Conservation (phyloP, 208 protist species). For the Wallacemonas sp. region DNA sequence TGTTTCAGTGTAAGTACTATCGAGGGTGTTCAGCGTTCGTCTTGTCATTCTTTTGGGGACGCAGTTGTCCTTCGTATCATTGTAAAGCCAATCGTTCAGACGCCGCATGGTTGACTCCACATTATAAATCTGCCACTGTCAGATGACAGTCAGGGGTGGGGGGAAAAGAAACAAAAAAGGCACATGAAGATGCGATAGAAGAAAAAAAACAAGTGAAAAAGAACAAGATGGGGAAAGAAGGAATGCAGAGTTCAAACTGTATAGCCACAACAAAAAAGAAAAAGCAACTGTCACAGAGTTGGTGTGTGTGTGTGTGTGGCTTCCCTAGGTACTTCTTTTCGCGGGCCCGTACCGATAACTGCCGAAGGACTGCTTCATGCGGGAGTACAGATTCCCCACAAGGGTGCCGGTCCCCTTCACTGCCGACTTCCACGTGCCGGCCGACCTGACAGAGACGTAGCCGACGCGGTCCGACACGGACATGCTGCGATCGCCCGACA, state of each 20-base stretch:
- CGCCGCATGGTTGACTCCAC: too few species aligned
- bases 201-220: slow-evolving; percentile 2
- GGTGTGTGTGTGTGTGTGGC: too few species aligned
- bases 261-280: slow-evolving; percentile 29
- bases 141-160: not conserved
- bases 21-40: too few species aligned
- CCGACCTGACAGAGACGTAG: slow-evolving; percentile 10
- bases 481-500: slow-evolving; percentile 10
- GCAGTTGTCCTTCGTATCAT: too few species aligned
- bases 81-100: too few species aligned
- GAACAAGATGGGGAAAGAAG: slow-evolving; percentile 9
- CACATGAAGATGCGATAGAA: not conserved
- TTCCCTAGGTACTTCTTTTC: not conserved
- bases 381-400: not conserved
- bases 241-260: too few species aligned
- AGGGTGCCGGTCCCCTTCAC: slow-evolving; percentile 12
- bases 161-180: not conserved
- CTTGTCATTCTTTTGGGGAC: too few species aligned
- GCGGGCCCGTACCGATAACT: slow-evolving; percentile 2
- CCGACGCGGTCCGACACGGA: slow-evolving; percentile 3
- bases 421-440: slow-evolving; percentile 1
- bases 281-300: slow-evolving; percentile 6
- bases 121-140: too few species aligned
- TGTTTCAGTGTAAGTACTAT: too few species aligned
- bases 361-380: not conserved